These are phyloP conservation scores for Candida endomychidarum DNA, from an alignment of 805 yeast genomes.

Conservation along the genomic window DNA sequence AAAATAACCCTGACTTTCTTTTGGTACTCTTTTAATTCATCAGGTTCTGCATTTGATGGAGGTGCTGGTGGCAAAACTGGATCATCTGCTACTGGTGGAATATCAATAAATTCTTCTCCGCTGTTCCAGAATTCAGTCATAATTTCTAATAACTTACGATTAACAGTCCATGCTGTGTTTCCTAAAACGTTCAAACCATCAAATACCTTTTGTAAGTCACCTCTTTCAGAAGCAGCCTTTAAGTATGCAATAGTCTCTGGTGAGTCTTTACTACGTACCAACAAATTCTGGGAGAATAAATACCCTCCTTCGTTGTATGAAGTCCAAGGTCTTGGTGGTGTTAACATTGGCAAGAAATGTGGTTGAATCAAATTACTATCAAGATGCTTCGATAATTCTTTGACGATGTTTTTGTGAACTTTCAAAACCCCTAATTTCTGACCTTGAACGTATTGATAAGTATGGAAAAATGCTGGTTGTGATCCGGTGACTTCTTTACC, in stretches of 20 bases:
- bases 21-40: constrained; percentile 66
- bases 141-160: constrained; percentile 63
- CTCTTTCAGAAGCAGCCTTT: constrained; percentile 75
- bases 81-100: constrained; percentile 49
- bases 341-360: constrained; percentile 88
- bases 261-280: constrained; percentile 78
- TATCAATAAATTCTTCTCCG: constrained; percentile 73
- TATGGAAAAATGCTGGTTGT: constrained; percentile 89
- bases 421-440: constrained; percentile 78
- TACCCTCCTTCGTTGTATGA: constrained; percentile 85
- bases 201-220: constrained; percentile 64
- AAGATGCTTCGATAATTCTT: constrained; percentile 65
- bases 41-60: constrained; percentile 76
- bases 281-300: constrained; percentile 55
- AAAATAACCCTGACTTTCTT: constrained; percentile 55
- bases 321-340: constrained; percentile 88
- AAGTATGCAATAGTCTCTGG: constrained; percentile 90
- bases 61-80: constrained; percentile 46
- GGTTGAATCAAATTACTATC: constrained; percentile 72
- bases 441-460: constrained; percentile 79
- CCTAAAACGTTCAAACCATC: constrained; percentile 87
- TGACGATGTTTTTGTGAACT: constrained; percentile 67
- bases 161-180: constrained; percentile 88
- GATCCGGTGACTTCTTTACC: constrained; percentile 63
- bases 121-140: constrained; percentile 84